Conservation (phyloP, 208 protist genomes). For the Leishmania turanica region DNA sequence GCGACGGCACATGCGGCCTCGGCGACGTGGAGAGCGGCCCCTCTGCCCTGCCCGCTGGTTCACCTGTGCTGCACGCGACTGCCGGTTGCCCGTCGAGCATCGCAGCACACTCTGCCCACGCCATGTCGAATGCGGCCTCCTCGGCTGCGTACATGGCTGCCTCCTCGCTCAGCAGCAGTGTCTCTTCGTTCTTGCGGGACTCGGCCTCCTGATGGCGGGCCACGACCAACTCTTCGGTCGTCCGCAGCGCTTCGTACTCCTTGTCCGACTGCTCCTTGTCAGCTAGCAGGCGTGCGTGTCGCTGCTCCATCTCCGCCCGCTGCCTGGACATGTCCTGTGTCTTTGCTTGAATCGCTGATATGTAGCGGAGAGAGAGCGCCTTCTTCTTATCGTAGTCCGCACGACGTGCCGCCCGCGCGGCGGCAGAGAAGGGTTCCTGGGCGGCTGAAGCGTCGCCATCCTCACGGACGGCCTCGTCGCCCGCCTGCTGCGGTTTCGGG, state of each 20-base stretch:
- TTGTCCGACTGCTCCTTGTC: conserved; percentile 40
- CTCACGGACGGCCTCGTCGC: neutral
- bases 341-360: conserved; percentile 27
- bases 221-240: conserved; percentile 46
- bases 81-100: neutral
- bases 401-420: conserved; percentile 4
- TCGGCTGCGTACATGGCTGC: conserved; percentile 23
- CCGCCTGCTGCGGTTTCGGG: neutral
- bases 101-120: neutral
- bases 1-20: neutral
- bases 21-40: neutral
- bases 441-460: neutral
- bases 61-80: neutral
- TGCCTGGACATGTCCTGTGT: conserved; percentile 13
- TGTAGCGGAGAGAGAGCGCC: conserved; percentile 37
- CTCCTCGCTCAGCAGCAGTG: conserved; percentile 20
- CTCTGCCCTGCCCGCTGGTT: neutral
- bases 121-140: conserved; percentile 11
- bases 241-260: conserved; percentile 41
- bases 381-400: conserved; percentile 34
- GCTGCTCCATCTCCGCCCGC: conserved; percentile 22
- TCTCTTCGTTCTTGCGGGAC: conserved; percentile 24
- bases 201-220: conserved; percentile 32
- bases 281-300: conserved; percentile 22
- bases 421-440: neutral